Conservation (phyloP, 2,329 filamentous ascomycete species). For the Cyanodermella asteris region DNA sequence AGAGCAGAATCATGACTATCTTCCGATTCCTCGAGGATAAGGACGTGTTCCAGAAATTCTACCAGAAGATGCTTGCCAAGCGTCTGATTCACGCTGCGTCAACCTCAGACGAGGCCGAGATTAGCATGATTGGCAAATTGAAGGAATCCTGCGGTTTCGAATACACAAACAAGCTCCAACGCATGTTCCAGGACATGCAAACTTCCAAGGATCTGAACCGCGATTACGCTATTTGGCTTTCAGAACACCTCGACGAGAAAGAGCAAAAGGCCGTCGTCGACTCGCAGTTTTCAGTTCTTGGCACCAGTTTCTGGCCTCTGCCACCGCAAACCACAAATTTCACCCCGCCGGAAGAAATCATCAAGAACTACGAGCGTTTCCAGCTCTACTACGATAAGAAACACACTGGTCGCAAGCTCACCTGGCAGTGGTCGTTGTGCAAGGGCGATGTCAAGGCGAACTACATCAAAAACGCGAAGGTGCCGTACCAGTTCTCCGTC, state of each 20-base stretch:
- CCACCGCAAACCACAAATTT: conserved; percentile 74
- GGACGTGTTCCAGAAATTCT: conserved; percentile 99
- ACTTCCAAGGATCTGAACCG: conserved; percentile 93
- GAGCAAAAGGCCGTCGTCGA: conserved; percentile 52
- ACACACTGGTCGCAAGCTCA: conserved; percentile 87
- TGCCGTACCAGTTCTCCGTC: conserved; percentile 89
- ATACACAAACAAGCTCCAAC: conserved; percentile 97
- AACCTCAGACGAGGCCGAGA: conserved; percentile 90
- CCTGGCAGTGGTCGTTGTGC: conserved; percentile 95
- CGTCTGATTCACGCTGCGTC: conserved; percentile 88
- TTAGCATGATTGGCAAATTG: conserved; percentile 97
- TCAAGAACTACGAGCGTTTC: conserved; percentile 75
- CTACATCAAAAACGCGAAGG: conserved; percentile 74
- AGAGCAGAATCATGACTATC: conserved; percentile 92
- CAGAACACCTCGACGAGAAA: conserved; percentile 38
- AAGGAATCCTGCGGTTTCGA: conserved; percentile 98
- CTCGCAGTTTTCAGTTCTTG: conserved; percentile 76
- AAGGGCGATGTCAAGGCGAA: conserved; percentile 92
- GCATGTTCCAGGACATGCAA: conserved; percentile 99
- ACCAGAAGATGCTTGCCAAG: conserved; percentile 87
- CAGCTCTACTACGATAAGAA: conserved; percentile 84
- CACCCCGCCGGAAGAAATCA: conserved; percentile 64
- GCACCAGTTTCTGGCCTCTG: conserved; percentile 93
- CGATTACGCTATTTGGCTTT: conserved; percentile 61
- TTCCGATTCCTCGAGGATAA: conserved; percentile 99